A percentile compares a stretch with the other conserved stretches of the same genome.
Evolutionary conservation across 116 monocot species (phyloP).

Genomic region (Zostera marina): DNA sequence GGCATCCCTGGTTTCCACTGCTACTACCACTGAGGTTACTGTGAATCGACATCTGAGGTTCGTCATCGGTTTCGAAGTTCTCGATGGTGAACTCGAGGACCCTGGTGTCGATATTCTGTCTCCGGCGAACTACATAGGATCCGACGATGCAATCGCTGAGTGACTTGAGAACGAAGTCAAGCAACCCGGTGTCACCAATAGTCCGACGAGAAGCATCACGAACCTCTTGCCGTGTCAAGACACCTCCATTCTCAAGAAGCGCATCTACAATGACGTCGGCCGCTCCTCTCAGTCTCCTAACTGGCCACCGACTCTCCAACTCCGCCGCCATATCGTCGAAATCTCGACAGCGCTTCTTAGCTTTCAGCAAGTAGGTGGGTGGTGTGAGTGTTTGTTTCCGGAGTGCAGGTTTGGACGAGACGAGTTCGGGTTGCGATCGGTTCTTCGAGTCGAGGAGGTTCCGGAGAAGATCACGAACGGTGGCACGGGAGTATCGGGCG

Average conservation of each 20-base stretch:
- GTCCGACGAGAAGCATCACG: slow-evolving; percentile 51
- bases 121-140: slow-evolving; percentile 35
- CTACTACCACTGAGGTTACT: too few relatives aligned
- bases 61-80: not conserved
- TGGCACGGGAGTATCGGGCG: slow-evolving; percentile 11
- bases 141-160: slow-evolving; percentile 51
- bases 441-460: slow-evolving; percentile 23
- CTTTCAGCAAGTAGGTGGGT: too few relatives aligned
- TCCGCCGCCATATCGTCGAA: slow-evolving; percentile 38
- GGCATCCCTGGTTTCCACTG: not conserved
- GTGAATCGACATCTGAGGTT: not conserved
- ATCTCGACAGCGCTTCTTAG: slow-evolving; percentile 29
- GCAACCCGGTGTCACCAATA: slow-evolving; percentile 88
- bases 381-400: not conserved
- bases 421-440: not conserved
- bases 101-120: slow-evolving; percentile 36
- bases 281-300: slow-evolving; percentile 31
- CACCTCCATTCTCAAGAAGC: slow-evolving; percentile 21
- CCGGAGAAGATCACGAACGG: slow-evolving; percentile 46
- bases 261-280: slow-evolving; percentile 63
- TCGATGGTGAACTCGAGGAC: slow-evolving; percentile 79
- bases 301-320: slow-evolving; percentile 65
- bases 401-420: not conserved
- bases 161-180: slow-evolving; percentile 90
- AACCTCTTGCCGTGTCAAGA: slow-evolving; percentile 79